Evolutionary conservation across 2,329 filamentous ascomycete species (phyloP).

Genomic region (Fusarium avenaceum): DNA sequence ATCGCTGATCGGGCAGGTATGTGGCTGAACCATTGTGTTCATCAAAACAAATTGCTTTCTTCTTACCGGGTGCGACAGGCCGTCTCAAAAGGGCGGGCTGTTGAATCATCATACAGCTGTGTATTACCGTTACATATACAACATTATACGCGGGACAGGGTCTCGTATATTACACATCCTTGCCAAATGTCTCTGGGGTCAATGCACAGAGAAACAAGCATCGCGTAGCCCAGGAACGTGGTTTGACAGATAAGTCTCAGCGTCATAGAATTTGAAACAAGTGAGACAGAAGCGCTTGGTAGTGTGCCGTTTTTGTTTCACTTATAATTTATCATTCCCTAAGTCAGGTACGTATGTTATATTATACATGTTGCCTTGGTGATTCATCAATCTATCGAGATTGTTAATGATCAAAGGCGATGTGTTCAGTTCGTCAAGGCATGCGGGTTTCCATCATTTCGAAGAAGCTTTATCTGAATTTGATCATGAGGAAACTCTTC

Average conservation of each 20-base stretch:
- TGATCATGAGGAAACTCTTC: too few relatives aligned
- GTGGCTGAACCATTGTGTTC: conserved; percentile 10
- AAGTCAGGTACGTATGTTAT: conserved; percentile 16
- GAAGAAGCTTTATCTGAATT: too few relatives aligned
- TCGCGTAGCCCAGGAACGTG: conserved; percentile 11
- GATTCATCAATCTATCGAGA: conserved; percentile 2
- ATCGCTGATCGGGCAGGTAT: not conserved
- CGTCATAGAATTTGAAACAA: conserved; percentile 28
- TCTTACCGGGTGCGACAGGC: conserved; percentile 13
- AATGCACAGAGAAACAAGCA: conserved; percentile 17
- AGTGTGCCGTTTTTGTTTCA: conserved; percentile 16
- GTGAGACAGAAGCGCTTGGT: conserved; percentile 12
- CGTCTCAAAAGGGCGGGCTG: not conserved
- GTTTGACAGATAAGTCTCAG: conserved; percentile 4
- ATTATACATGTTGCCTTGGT: conserved; percentile 2
- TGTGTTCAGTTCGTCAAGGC: not conserved
- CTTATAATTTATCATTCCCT: conserved; percentile 5
- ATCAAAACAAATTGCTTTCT: conserved; percentile 10
- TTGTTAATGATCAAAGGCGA: not conserved
- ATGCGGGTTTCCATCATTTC: too few relatives aligned
- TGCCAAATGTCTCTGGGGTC: conserved; percentile 10
- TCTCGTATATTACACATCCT: conserved; percentile 18
- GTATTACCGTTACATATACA: conserved; percentile 1
- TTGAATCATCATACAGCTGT: conserved; percentile 20
- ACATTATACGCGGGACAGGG: not conserved